Conservation (phyloP, 441 rosid genomes). For the Macaranga tanarius region DNA sequence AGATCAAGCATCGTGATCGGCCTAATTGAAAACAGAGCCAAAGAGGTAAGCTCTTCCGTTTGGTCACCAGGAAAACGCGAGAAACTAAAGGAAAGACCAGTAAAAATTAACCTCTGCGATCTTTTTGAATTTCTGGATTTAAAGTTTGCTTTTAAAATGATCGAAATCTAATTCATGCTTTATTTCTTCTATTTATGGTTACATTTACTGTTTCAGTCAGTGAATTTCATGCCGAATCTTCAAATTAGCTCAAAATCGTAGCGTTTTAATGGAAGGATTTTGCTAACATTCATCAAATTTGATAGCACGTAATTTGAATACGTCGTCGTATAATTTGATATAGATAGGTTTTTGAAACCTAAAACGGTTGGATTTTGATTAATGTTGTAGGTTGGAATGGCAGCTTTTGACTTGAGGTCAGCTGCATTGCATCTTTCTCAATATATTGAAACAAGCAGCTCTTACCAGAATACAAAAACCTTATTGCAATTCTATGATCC, state of each 20-base stretch:
- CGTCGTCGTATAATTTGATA: not conserved
- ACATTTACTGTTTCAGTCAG: not conserved
- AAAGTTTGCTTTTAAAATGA: not conserved
- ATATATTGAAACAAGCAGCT: constrained; percentile 93
- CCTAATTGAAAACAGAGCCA: constrained; percentile 92
- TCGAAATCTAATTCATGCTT: too few relatives aligned
- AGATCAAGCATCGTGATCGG: constrained; percentile 82
- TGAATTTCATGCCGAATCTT: not conserved
- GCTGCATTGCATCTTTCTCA: constrained; percentile 95
- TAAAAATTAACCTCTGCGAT: not conserved
- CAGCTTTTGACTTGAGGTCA: constrained; percentile 90
- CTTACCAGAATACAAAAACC: constrained; percentile 90
- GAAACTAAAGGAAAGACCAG: constrained; percentile 10
- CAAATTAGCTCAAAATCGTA: not conserved
- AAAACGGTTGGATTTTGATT: not conserved
- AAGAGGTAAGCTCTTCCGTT: constrained; percentile 64
- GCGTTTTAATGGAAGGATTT: not conserved
- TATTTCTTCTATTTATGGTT: too few relatives aligned
- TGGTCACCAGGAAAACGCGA: constrained; percentile 26
- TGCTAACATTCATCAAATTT: not conserved
- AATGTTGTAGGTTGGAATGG: constrained; percentile 76
- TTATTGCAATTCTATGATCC: constrained; percentile 88
- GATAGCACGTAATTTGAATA: not conserved
- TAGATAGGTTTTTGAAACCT: not conserved
- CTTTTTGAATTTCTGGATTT: not conserved